phyloP scores from a whole-genome alignment of 2,329 filamentous ascomycete genomes.

The Calonectria pauciramosa region DNA sequence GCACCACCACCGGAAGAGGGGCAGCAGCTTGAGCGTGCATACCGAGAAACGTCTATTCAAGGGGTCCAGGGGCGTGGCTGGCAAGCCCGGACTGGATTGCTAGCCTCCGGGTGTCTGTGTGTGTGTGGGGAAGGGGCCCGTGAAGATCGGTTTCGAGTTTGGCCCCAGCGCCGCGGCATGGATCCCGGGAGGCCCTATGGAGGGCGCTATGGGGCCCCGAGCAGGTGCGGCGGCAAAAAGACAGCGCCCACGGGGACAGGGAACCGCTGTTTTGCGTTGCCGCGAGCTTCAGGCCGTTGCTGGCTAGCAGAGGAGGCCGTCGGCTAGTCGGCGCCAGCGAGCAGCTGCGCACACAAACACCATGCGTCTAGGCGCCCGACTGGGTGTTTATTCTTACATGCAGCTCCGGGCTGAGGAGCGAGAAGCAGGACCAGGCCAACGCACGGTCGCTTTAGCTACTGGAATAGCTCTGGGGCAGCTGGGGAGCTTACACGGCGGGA shows the following conservation, averaged over 20 bases:
- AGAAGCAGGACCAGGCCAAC: background rate
- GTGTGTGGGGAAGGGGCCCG: constrained; percentile 23
- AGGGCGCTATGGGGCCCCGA: background rate
- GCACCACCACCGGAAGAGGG: constrained; percentile 3
- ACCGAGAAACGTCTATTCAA: background rate
- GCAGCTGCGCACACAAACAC: background rate
- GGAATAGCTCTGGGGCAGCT: background rate
- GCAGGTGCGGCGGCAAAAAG: constrained; percentile 11
- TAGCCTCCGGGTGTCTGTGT: constrained; percentile 6
- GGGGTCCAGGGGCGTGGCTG: constrained; percentile 6
- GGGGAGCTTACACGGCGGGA: background rate
- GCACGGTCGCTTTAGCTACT: background rate
- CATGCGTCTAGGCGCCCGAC: constrained; percentile 10
- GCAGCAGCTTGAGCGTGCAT: constrained; percentile 7
- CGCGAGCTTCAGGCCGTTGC: background rate
- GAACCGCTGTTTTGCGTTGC: constrained; percentile 10
- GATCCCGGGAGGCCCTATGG: constrained; percentile 20
- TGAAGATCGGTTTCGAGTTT: constrained; percentile 30
- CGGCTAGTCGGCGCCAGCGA: constrained; percentile 1
- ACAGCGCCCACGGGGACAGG: background rate
- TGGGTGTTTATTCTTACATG: background rate
- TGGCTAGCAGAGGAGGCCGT: background rate
- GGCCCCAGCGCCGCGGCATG: constrained; percentile 21
- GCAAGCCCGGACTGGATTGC: background rate
- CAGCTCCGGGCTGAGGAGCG: background rate